A percentile compares a stretch with the other conserved stretches of the same genome.
Evolutionary conservation across 2,329 filamentous ascomycete genomes (phyloP).

Genomic region (Calonectria ilicicola): DNA sequence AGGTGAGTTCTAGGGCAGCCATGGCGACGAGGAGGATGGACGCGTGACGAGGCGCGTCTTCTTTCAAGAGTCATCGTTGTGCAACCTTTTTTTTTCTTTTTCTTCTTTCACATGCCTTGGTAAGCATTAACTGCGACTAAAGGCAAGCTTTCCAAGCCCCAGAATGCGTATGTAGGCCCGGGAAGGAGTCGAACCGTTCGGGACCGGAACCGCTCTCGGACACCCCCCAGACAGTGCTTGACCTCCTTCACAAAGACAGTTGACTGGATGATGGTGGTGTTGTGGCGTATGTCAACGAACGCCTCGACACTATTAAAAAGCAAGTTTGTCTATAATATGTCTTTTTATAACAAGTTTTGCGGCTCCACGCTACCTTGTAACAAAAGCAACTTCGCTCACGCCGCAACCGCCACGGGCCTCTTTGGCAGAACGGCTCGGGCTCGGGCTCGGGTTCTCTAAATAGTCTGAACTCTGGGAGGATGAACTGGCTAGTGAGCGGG

Average conservation of each 20-base stretch:
- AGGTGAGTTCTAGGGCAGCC: conserved; percentile 22
- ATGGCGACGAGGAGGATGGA: conserved; percentile 19
- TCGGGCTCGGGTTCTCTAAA: conserved; percentile 6
- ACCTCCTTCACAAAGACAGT: background rate
- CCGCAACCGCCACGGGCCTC: background rate
- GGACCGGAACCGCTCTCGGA: conserved; percentile 11
- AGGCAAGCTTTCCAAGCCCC: background rate
- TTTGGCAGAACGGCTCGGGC: background rate
- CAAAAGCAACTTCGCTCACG: background rate
- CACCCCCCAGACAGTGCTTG: background rate
- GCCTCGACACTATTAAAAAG: background rate
- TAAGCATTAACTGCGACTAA: conserved; percentile 17
- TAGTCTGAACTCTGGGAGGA: conserved; percentile 12
- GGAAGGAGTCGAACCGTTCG: background rate
- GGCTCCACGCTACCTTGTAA: background rate
- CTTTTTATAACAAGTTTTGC: background rate
- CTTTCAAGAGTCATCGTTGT: conserved; percentile 22
- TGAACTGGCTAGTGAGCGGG: conserved; percentile 16
- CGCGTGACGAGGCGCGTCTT: conserved; percentile 37
- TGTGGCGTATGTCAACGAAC: conserved; percentile 11
- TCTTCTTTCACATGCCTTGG: conserved; percentile 22
- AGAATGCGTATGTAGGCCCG: conserved; percentile 1
- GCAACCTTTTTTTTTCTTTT: conserved; percentile 26
- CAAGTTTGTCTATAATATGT: background rate
- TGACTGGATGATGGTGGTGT: background rate